Evolutionary conservation across 148 eudicot species (phyloP).

Genomic region (Diospyros lotus): DNA sequence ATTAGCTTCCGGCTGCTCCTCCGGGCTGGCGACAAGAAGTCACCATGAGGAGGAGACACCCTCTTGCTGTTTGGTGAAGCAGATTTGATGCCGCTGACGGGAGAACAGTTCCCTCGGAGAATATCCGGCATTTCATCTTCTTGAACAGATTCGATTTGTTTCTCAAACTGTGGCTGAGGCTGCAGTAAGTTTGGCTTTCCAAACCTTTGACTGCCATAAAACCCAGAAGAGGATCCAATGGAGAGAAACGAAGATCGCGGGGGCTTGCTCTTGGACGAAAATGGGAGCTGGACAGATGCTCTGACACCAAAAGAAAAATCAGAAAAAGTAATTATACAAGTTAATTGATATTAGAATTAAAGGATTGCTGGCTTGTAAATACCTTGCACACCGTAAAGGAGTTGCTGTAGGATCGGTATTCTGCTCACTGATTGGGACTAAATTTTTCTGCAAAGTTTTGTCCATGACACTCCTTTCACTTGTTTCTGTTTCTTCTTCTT

Average conservation of each 20-base stretch:
- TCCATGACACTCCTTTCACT: constrained; percentile 30
- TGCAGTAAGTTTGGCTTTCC: constrained; percentile 43
- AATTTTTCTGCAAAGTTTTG: constrained; percentile 28
- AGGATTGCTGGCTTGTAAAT: not conserved
- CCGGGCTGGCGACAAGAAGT: constrained; percentile 34
- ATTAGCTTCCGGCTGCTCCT: constrained; percentile 78
- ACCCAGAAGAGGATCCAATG: constrained; percentile 35
- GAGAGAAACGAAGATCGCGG: constrained; percentile 48
- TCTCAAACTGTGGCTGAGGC: constrained; percentile 37
- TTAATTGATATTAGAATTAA: too few relatives aligned
- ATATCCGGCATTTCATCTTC: constrained; percentile 66
- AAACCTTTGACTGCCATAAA: constrained; percentile 21
- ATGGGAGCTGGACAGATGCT: constrained; percentile 35
- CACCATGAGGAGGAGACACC: constrained; percentile 72
- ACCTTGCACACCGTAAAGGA: constrained; percentile 58
- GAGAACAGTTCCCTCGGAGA: constrained; percentile 42
- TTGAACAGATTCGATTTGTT: constrained; percentile 24
- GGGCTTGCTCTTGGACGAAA: constrained; percentile 65
- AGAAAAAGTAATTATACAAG: not conserved
- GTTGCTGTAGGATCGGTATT: constrained; percentile 55
- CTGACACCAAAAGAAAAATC: constrained; percentile 27
- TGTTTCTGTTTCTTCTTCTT: constrained; percentile 41
- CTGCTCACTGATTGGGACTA: constrained; percentile 30
- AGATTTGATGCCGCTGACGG: constrained; percentile 51
- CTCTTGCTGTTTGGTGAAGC: constrained; percentile 77